Percentiles rank a stretch among this genome's conserved stretches.
These are phyloP conservation scores for Pichia sp. DNA, from an alignment of 1,139 yeast species.

Conservation along the genomic window DNA sequence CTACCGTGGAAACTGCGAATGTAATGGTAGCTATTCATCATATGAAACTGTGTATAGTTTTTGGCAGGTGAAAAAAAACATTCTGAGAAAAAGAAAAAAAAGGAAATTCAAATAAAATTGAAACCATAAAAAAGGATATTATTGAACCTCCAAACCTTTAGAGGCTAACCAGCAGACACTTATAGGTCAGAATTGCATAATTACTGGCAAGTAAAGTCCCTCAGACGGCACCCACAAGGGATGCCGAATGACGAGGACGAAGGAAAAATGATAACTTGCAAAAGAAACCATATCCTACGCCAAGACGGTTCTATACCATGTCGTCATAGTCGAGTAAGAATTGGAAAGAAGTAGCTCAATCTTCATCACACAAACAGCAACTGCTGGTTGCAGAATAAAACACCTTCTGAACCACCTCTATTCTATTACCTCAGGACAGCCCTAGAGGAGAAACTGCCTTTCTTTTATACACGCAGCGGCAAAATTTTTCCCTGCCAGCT, in stretches of 20 bases:
- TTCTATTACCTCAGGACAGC: not conserved
- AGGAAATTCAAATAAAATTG: not conserved
- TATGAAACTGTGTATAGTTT: conserved; percentile 33
- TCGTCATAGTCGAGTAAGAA: conserved; percentile 85
- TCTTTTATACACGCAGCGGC: not conserved
- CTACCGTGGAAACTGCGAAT: conserved; percentile 93
- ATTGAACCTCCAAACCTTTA: conserved; percentile 11
- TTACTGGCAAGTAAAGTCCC: conserved; percentile 84
- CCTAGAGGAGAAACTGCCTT: not conserved
- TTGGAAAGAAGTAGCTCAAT: conserved; percentile 64
- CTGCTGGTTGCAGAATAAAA: conserved; percentile 16
- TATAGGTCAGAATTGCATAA: conserved; percentile 29
- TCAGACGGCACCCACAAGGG: conserved; percentile 18
- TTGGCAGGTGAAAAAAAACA: not conserved
- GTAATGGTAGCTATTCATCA: conserved; percentile 74
- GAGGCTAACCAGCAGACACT: conserved; percentile 16
- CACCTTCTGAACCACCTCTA: not conserved
- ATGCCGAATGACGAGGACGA: conserved; percentile 23
- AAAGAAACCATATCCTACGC: conserved; percentile 25
- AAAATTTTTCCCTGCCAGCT: not conserved
- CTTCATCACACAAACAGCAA: conserved; percentile 44
- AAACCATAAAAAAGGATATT: not conserved
- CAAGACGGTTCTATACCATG: conserved; percentile 63
- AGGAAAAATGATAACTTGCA: conserved; percentile 30
- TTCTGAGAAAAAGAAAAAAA: not conserved